These are phyloP conservation scores for Leucocoprinus birnbaumii DNA, from an alignment of 768 basidiomycete species.

Conservation along the genomic window DNA sequence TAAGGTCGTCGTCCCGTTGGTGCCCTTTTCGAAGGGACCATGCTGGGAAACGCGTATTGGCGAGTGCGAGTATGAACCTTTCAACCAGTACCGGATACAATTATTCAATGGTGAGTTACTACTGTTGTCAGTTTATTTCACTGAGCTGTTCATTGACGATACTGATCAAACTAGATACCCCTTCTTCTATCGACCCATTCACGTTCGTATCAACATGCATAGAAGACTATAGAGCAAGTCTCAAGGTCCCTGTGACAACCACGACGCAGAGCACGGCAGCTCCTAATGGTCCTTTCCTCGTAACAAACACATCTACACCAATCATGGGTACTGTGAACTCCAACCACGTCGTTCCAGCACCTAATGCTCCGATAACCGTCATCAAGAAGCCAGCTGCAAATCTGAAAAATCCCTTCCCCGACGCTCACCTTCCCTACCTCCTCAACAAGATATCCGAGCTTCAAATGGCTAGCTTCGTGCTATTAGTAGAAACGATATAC, in stretches of 20 bases:
- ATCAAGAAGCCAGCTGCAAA: constrained; percentile 27
- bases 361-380: constrained; percentile 6
- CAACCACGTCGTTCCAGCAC: not conserved
- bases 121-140: not conserved
- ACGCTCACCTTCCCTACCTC: constrained; percentile 55
- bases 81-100: constrained; percentile 74
- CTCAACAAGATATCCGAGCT: constrained; percentile 61
- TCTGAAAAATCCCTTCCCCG: constrained; percentile 68
- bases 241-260: constrained; percentile 18
- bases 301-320: constrained; percentile 40
- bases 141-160: not conserved
- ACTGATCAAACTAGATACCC: constrained; percentile 56
- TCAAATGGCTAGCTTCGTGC: constrained; percentile 57
- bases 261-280: constrained; percentile 10
- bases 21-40: constrained; percentile 82
- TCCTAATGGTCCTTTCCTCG: constrained; percentile 35
- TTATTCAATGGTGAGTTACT: constrained; percentile 73
- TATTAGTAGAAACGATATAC: constrained; percentile 71
- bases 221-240: constrained; percentile 32
- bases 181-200: constrained; percentile 77
- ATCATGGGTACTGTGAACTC: constrained; percentile 14
- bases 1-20: constrained; percentile 73
- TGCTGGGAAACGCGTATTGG: constrained; percentile 74
- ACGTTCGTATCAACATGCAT: constrained; percentile 55
- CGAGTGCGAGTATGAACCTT: constrained; percentile 62